Evolutionary conservation across 139 green algal genomes (phyloP).

Genomic region (Medakamo hakoo): DNA sequence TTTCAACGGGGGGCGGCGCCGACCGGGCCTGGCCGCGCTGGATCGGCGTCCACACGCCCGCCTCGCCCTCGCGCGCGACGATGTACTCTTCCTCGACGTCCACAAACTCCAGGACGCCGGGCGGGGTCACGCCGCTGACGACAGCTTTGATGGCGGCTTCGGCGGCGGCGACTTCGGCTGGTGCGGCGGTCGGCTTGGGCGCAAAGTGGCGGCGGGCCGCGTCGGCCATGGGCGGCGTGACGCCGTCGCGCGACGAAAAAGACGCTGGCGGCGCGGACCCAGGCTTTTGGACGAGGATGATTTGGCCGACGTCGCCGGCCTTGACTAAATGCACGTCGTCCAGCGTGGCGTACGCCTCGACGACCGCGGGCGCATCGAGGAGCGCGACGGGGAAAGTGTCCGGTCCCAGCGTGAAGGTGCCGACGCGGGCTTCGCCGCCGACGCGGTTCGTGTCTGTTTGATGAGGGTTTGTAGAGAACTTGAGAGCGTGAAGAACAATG

Average conservation of each 20-base stretch:
- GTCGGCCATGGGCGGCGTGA: slow-evolving; percentile 48
- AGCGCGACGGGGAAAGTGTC: slow-evolving; percentile 24
- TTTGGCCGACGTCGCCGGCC: slow-evolving; percentile 49
- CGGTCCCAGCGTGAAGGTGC: slow-evolving; percentile 30
- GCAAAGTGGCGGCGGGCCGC: slow-evolving; percentile 33
- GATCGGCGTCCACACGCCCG: too few species aligned
- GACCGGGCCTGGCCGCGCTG: too few species aligned
- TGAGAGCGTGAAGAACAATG: too few species aligned
- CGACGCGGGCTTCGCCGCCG: slow-evolving; percentile 13
- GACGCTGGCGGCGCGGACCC: background rate
- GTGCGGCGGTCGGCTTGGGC: slow-evolving; percentile 6
- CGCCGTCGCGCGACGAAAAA: slow-evolving; percentile 28
- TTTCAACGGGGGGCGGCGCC: too few species aligned
- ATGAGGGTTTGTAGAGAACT: too few species aligned
- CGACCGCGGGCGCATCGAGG: slow-evolving; percentile 50
- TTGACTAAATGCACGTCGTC: slow-evolving; percentile 74
- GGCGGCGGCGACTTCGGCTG: slow-evolving; percentile 6
- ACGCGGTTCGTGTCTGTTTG: background rate
- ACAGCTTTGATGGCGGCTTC: slow-evolving; percentile 30
- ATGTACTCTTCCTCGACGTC: slow-evolving; percentile 55
- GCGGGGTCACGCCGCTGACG: slow-evolving; percentile 26
- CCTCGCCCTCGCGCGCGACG: too few species aligned
- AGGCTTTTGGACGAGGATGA: slow-evolving; percentile 20
- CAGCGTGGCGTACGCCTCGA: slow-evolving; percentile 73
- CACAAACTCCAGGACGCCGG: slow-evolving; percentile 28